phyloP scores from a whole-genome alignment of 2,329 filamentous ascomycete genomes.

The Cordyceps javanica region DNA sequence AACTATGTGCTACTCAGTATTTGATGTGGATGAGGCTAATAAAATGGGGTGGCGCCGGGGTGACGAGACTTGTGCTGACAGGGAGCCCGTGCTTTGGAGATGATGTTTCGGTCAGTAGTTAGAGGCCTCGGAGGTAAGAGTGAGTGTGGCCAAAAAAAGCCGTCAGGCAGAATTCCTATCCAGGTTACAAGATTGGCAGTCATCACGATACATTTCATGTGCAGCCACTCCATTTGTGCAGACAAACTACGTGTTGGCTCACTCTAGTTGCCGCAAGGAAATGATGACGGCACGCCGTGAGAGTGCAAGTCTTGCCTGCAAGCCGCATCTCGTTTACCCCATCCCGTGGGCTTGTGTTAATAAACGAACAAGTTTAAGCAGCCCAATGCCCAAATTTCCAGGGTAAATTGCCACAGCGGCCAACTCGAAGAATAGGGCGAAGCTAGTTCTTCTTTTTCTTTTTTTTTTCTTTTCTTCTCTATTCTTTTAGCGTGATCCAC shows the following conservation, averaged over 20 bases:
- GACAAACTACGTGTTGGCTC: not conserved
- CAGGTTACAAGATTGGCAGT: not conserved
- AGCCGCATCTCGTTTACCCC: no score
- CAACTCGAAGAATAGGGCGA: no score
- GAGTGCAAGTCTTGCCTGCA: no score
- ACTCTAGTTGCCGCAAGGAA: no score
- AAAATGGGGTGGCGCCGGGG: not conserved
- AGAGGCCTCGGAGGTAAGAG: not conserved
- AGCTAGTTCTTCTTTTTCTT: no score
- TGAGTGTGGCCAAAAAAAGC: not conserved
- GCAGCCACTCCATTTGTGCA: not conserved
- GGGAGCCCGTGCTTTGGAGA: not conserved
- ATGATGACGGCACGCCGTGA: no score
- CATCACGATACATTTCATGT: not conserved
- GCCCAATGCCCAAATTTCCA: no score
- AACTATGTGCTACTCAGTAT: not conserved
- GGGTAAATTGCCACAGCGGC: no score
- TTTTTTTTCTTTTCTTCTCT: no score
- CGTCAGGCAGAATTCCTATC: not conserved
- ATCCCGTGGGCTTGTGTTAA: no score
- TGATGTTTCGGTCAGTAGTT: not conserved
- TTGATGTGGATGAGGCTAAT: not conserved
- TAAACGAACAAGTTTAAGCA: no score
- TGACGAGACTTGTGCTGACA: constrained; percentile 5
- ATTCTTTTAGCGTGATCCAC: no score